Evolutionary conservation across 768 basidiomycete genomes (phyloP).

Genomic region (Trametes maxima): DNA sequence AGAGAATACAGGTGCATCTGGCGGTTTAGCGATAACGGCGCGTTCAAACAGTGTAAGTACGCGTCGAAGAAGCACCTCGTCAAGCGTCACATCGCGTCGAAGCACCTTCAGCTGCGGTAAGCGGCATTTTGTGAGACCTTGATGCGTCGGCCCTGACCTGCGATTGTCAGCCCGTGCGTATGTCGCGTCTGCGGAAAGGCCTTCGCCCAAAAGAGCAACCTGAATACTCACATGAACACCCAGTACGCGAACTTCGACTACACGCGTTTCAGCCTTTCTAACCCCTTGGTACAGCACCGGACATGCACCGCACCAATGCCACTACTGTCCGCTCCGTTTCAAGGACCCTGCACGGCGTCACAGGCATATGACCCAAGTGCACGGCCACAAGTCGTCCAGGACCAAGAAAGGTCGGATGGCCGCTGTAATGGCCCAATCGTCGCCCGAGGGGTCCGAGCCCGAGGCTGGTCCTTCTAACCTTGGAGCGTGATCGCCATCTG

Average conservation of each 20-base stretch:
- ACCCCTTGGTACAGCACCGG: constrained; percentile 48
- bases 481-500: too few relatives aligned
- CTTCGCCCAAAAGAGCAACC: constrained; percentile 61
- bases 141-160: background rate
- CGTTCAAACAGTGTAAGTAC: constrained; percentile 39
- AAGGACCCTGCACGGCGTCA: constrained; percentile 68
- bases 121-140: constrained; percentile 29
- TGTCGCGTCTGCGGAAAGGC: constrained; percentile 55
- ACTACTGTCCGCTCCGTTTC: constrained; percentile 55
- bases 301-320: constrained; percentile 55
- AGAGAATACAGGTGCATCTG: constrained; percentile 11
- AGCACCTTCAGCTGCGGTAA: constrained; percentile 62
- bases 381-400: constrained; percentile 52
- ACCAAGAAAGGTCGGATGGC: constrained; percentile 47
- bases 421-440: constrained; percentile 8
- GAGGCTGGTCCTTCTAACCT: too few relatives aligned
- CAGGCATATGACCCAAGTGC: constrained; percentile 55
- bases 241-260: constrained; percentile 40
- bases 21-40: constrained; percentile 4
- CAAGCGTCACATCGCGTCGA: constrained; percentile 67
- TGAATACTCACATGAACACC: constrained; percentile 58
- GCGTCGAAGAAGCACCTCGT: constrained; percentile 63
- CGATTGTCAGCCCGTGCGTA: constrained; percentile 46
- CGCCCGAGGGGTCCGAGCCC: background rate
- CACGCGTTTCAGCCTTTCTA: constrained; percentile 29